phyloP scores from a whole-genome alignment of 306 rosid species.

The Vigna reflexopilosa region DNA sequence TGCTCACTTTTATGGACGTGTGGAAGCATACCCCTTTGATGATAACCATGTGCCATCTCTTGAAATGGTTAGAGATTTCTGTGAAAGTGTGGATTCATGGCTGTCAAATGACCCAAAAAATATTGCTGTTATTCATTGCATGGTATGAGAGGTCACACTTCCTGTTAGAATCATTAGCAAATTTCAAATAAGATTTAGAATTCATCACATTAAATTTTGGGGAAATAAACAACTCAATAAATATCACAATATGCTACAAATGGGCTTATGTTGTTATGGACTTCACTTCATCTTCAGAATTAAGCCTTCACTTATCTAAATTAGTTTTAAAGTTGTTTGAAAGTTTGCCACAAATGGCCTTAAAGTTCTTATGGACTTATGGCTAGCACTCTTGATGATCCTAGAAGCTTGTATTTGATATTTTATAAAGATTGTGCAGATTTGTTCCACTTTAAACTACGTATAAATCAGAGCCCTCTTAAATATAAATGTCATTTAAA shows the following conservation, averaged over 20 bases:
- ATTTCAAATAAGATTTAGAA: conserved; percentile 10
- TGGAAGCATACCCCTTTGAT: conserved; percentile 86
- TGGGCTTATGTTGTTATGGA: neutral
- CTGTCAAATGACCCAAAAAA: conserved; percentile 68
- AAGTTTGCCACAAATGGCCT: neutral
- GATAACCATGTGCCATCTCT: conserved; percentile 94
- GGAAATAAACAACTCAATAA: conserved; percentile 9
- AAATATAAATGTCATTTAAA: conserved; percentile 13
- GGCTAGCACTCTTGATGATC: conserved; percentile 14
- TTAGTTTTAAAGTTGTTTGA: neutral
- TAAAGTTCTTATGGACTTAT: neutral
- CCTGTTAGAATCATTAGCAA: conserved; percentile 13
- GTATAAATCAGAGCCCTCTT: neutral
- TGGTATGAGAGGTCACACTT: conserved; percentile 62
- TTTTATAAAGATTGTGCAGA: neutral
- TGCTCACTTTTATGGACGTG: conserved; percentile 79
- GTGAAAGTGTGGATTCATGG: conserved; percentile 87
- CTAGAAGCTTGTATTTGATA: conserved; percentile 26
- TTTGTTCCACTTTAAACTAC: conserved; percentile 5
- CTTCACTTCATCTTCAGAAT: conserved; percentile 5
- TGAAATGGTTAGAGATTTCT: conserved; percentile 73
- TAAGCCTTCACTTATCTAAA: conserved; percentile 4
- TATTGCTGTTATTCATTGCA: conserved; percentile 91
- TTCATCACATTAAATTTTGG: conserved; percentile 15
- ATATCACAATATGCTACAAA: neutral